phyloP scores from a whole-genome alignment of 139 green algal species.

The Chlorella sorokiniana region DNA sequence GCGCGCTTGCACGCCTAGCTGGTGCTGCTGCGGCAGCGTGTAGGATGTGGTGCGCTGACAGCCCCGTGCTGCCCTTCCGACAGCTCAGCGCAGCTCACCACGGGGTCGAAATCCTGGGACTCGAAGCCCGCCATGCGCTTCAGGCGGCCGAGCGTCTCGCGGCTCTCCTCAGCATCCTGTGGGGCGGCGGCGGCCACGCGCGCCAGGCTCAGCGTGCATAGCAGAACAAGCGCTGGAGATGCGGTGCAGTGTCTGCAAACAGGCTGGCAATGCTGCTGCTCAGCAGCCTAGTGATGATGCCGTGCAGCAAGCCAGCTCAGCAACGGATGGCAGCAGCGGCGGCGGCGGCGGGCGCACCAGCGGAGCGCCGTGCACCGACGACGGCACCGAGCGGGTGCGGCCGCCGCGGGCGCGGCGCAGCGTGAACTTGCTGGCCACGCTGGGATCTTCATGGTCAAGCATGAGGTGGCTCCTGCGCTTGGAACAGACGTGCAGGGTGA shows the following conservation, averaged over 20 bases:
- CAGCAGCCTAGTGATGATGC: background rate
- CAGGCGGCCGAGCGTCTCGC: conserved; percentile 46
- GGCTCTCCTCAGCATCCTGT: conserved; percentile 44
- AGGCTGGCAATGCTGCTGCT: background rate
- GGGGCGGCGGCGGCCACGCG: background rate
- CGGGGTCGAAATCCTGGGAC: conserved; percentile 53
- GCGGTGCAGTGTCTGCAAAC: background rate
- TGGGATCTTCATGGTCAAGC: conserved; percentile 8
- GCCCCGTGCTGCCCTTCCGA: background rate
- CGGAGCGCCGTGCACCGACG: conserved; percentile 10
- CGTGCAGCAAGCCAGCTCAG: background rate
- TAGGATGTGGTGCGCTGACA: background rate
- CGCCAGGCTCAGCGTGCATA: background rate
- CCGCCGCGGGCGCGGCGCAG: conserved; percentile 13
- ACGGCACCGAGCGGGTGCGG: background rate
- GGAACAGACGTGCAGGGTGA: too few species aligned
- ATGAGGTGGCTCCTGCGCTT: conserved; percentile 18
- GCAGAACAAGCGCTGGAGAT: background rate
- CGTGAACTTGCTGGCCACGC: conserved; percentile 13
- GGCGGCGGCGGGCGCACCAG: background rate
- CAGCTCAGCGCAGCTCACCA: background rate
- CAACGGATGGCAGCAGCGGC: background rate
- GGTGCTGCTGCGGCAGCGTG: background rate
- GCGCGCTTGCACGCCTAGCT: too few species aligned
- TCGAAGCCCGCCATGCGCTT: conserved; percentile 57